Evolutionary conservation across 192 early-diverging fungal species (phyloP).

Genomic region (Backusella circina): DNA sequence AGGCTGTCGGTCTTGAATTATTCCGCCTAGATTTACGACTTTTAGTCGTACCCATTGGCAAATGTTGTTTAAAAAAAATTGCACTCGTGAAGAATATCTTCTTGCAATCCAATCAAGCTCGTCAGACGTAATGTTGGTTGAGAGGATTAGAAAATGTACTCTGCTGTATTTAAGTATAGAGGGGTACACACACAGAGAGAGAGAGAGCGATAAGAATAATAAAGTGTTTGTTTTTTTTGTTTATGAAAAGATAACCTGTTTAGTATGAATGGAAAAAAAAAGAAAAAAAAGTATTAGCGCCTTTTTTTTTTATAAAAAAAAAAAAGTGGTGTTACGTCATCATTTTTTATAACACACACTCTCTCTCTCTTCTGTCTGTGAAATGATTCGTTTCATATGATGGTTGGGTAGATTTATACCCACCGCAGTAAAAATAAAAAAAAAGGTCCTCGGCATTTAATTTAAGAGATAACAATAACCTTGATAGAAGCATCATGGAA

Average conservation of each 20-base stretch:
- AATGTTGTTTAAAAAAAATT: neutral
- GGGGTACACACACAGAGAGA: too few species aligned
- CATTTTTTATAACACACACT: too few species aligned
- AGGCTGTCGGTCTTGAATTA: constrained; percentile 29
- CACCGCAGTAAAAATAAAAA: too few species aligned
- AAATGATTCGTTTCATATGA: too few species aligned
- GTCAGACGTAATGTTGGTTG: neutral
- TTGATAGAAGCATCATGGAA: too few species aligned
- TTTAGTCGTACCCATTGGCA: constrained; percentile 31
- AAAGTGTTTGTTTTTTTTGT: neutral
- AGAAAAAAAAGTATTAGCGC: neutral
- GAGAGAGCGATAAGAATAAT: neutral
- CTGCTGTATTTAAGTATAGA: neutral
- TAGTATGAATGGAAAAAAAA: neutral
- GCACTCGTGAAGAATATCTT: constrained; percentile 12
- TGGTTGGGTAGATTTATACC: too few species aligned
- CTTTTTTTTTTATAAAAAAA: neutral
- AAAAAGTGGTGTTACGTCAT: too few species aligned
- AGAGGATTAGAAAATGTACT: neutral
- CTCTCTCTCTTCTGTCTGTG: too few species aligned
- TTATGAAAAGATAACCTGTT: neutral
- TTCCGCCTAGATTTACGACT: constrained; percentile 33
- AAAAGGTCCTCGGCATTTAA: too few species aligned
- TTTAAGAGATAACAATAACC: too few species aligned
- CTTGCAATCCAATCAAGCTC: constrained; percentile 2